Base-by-base conservation (phyloP, 352 stramenopile genomes). In the Phytophthora macrochlamydospora region DNA sequence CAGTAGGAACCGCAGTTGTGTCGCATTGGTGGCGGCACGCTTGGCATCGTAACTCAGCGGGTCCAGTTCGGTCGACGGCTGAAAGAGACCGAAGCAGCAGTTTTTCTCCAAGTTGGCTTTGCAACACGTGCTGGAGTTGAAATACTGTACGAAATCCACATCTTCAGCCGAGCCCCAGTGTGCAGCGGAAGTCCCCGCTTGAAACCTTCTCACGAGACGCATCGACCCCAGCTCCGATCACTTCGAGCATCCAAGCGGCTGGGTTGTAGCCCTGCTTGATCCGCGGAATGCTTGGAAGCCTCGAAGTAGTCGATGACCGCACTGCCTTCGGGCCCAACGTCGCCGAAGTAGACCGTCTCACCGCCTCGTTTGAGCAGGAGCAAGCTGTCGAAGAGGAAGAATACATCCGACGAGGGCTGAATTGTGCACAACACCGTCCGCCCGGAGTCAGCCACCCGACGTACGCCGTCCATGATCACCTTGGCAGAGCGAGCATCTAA, bases 361-460 rank as follows among this genome's bases (percentile, higher is more conserved):
- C 85, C 85, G 7, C 84, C 85, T 7, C 77, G 78, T 57, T 92
- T 87, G 46, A 98, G 75, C 3, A 98, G 66, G 51, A 98, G 79
- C 1, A 97, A 55, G 30, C 86, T 85, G 71, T 98, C 91, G 65
- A 98, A 97, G 11, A 92, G 81, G 18, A 88, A 82, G 30, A 98
- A 98, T 0, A 98, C 86, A 42, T 98, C 88, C 2, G 82, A 87
- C 2, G 78, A 92, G 13, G 93, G 93, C 70, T 98, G 94, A 69
- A 98, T 98, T 11, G 91, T 98, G 51, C 95, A 97, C 1, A 98
- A 57, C 6, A 98, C 78, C 6, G 85, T 94, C 9, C 79, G 71
- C 5, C 92, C 90, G 18, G 79, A 81, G 48, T 80, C 65, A 3
- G 92, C 90, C 30, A 98, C 83, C 46, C 96, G 93, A 58, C 94